phyloP scores from a whole-genome alignment of 2,329 filamentous ascomycete species.

The Pseudogymnoascus sp. region DNA sequence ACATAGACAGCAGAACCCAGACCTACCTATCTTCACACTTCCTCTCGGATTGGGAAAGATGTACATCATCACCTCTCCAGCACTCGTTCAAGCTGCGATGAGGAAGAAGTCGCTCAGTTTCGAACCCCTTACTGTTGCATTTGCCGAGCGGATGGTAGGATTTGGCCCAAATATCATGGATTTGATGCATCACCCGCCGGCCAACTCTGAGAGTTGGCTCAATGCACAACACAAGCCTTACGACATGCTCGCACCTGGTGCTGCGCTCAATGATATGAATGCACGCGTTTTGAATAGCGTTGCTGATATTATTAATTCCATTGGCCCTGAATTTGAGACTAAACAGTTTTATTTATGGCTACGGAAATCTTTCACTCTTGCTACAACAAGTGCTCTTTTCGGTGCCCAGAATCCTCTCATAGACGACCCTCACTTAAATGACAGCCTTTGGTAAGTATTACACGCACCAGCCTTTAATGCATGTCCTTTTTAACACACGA shows the following conservation, averaged over 20 bases:
- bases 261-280: slow-evolving; percentile 33
- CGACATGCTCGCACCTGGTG: slow-evolving; percentile 29
- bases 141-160: slow-evolving; percentile 34
- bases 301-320: slow-evolving; percentile 24
- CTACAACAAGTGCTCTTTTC: slow-evolving; percentile 36
- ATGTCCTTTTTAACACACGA: slow-evolving; percentile 8
- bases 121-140: slow-evolving; percentile 35
- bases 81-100: slow-evolving; percentile 34
- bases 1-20: slow-evolving; percentile 21
- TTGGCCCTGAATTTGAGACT: slow-evolving; percentile 25
- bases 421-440: slow-evolving; percentile 29
- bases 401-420: slow-evolving; percentile 39
- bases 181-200: slow-evolving; percentile 26
- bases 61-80: slow-evolving; percentile 39
- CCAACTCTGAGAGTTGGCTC: slow-evolving; percentile 21
- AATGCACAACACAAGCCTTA: slow-evolving; percentile 30
- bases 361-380: slow-evolving; percentile 33
- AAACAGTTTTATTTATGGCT: slow-evolving; percentile 36
- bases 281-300: slow-evolving; percentile 32
- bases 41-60: slow-evolving; percentile 38
- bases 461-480: neutral
- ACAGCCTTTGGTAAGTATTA: slow-evolving; percentile 33
- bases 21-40: slow-evolving; percentile 36
- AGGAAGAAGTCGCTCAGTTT: slow-evolving; percentile 38
- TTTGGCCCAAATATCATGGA: slow-evolving; percentile 28